These are phyloP conservation scores for Eimeria tenella DNA, from an alignment of 169 alveolate species.

Conservation along the genomic window DNA sequence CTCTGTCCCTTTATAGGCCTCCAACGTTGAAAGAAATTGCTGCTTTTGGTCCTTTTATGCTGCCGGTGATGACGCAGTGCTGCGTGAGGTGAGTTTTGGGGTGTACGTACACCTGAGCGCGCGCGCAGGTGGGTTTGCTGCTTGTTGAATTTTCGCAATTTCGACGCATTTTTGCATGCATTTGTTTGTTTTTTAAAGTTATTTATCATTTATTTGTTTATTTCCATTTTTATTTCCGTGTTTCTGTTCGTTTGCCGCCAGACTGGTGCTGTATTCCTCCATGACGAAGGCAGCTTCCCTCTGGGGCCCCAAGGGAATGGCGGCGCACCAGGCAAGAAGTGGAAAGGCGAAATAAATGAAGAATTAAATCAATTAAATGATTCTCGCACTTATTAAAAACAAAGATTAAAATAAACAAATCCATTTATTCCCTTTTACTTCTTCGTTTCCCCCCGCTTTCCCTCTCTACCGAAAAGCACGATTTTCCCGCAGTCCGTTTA, in stretches of 20 bases:
- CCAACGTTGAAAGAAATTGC: neutral
- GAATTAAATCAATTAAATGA: too few relatives aligned
- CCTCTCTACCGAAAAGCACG: too few relatives aligned
- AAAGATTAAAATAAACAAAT: too few relatives aligned
- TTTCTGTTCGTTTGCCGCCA: neutral
- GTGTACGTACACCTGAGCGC: too few relatives aligned
- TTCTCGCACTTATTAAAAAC: too few relatives aligned
- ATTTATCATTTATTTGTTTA: neutral
- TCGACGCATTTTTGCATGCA: neutral
- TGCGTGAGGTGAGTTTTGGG: neutral
- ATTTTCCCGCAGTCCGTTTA: too few relatives aligned
- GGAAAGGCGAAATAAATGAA: neutral
- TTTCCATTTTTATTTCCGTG: neutral
- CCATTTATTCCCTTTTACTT: neutral
- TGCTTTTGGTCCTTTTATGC: slow-evolving; percentile 1
- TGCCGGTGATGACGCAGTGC: slow-evolving; percentile 22
- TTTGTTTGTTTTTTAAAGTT: neutral
- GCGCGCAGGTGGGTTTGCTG: too few relatives aligned
- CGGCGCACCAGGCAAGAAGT: slow-evolving; percentile 47
- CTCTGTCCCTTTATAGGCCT: neutral
- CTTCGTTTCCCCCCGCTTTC: too few relatives aligned
- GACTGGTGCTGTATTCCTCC: slow-evolving; percentile 34
- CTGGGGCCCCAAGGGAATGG: slow-evolving; percentile 47
- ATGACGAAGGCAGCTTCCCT: slow-evolving; percentile 54
- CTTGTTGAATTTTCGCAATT: neutral